These are phyloP conservation scores for Scleroderma bovista DNA, from an alignment of 768 basidiomycete genomes.

Conservation along the genomic window DNA sequence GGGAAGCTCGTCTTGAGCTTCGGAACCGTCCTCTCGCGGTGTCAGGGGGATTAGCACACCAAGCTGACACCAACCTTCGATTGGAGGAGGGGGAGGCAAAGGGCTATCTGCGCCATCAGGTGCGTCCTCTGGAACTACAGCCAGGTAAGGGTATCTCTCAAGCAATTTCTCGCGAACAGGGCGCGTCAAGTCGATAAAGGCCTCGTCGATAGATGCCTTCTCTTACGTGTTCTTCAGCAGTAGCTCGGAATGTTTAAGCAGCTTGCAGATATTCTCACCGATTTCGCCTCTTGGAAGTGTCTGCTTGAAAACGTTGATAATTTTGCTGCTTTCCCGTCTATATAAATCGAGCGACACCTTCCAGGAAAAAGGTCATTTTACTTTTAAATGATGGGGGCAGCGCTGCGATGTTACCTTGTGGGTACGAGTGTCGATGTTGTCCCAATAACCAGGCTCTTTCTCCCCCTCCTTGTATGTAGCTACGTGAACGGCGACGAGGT, in stretches of 20 bases:
- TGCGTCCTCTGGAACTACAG: slow-evolving; percentile 60
- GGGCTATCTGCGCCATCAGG: slow-evolving; percentile 70
- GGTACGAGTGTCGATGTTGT: slow-evolving; percentile 80
- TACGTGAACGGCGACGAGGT: slow-evolving; percentile 83
- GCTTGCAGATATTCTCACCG: slow-evolving; percentile 40
- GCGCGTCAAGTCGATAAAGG: slow-evolving; percentile 86
- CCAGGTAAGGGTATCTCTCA: slow-evolving; percentile 70
- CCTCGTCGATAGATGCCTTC: slow-evolving; percentile 97
- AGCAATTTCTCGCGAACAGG: slow-evolving; percentile 75
- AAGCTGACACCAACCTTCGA: slow-evolving; percentile 54
- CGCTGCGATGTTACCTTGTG: slow-evolving; percentile 65
- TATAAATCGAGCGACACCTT: slow-evolving; percentile 93
- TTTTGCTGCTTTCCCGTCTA: slow-evolving; percentile 84
- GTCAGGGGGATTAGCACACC: slow-evolving; percentile 61
- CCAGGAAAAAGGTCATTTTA: neutral
- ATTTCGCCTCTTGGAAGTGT: slow-evolving; percentile 74
- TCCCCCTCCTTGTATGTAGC: slow-evolving; percentile 92
- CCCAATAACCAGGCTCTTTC: slow-evolving; percentile 84
- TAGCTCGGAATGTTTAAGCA: neutral
- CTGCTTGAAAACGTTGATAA: slow-evolving; percentile 78
- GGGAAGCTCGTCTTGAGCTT: slow-evolving; percentile 8
- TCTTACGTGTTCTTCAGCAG: slow-evolving; percentile 42
- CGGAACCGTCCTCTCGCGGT: slow-evolving; percentile 22
- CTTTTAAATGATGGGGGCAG: slow-evolving; percentile 1
- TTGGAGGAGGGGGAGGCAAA: slow-evolving; percentile 64